Conservation (phyloP, 2,329 filamentous ascomycete genomes). For the Monosporascus sp. region DNA sequence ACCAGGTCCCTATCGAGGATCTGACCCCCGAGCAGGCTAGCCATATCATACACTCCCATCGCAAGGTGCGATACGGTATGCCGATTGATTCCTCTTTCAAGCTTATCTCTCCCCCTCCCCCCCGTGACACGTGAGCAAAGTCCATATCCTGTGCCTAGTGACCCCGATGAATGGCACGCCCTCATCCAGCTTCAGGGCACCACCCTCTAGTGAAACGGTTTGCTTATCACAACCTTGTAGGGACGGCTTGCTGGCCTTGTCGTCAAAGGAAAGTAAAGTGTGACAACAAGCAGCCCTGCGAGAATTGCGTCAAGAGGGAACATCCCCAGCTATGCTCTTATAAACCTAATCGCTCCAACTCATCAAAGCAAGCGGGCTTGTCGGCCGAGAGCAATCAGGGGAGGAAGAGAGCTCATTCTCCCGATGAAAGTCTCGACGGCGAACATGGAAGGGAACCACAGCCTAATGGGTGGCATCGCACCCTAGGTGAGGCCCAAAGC, state of each 20-base stretch:
- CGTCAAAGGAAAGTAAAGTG: conserved; percentile 65
- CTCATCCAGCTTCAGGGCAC: too few relatives aligned
- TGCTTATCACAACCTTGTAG: conserved; percentile 28
- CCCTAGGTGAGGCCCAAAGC: conserved; percentile 20
- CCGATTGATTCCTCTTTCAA: conserved; percentile 6
- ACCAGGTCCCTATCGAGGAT: conserved; percentile 44
- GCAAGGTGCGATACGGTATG: conserved; percentile 64
- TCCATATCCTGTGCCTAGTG: not conserved
- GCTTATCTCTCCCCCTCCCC: not conserved
- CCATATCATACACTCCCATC: conserved; percentile 63
- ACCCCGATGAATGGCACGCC: not conserved
- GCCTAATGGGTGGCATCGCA: conserved; percentile 25
- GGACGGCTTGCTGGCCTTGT: conserved; percentile 62
- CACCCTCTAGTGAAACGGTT: not conserved
- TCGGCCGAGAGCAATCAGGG: conserved; percentile 21
- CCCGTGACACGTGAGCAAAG: not conserved
- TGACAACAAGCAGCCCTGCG: conserved; percentile 63
- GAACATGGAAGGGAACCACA: conserved; percentile 32
- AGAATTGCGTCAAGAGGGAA: conserved; percentile 62
- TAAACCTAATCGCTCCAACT: conserved; percentile 51
- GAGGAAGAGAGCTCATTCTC: conserved; percentile 40
- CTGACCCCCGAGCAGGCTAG: conserved; percentile 61
- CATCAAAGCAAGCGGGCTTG: conserved; percentile 28
- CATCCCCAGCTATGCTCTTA: conserved; percentile 61
- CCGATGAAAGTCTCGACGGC: conserved; percentile 31